phyloP scores from a whole-genome alignment of 2,329 filamentous ascomycete genomes.

The Botrytis squamosa region DNA sequence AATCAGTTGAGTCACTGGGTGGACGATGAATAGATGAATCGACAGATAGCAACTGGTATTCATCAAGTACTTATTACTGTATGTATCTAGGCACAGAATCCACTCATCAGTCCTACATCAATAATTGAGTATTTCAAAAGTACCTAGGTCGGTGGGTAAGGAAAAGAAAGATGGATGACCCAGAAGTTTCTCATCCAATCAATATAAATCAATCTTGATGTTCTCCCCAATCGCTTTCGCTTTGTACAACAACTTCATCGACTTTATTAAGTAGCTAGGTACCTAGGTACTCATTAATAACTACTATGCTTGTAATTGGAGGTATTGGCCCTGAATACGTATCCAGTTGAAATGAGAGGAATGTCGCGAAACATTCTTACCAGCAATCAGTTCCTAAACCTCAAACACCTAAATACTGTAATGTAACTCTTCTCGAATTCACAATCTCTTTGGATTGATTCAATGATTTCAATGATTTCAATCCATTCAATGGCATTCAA shows the following conservation, averaged over 20 bases:
- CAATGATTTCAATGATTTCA: not conserved
- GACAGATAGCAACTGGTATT: not conserved
- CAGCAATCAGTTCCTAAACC: not conserved
- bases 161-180: not conserved
- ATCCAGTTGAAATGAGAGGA: constrained; percentile 8
- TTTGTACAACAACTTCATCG: not conserved
- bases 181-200: not conserved
- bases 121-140: not conserved
- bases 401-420: not conserved
- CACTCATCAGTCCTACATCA: not conserved
- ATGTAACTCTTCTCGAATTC: not conserved
- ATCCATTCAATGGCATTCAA: not conserved
- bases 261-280: not conserved
- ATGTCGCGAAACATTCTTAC: constrained; percentile 7
- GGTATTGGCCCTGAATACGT: not conserved
- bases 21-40: not conserved
- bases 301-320: not conserved
- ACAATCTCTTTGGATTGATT: not conserved
- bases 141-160: not conserved
- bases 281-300: not conserved
- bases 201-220: not conserved
- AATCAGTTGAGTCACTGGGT: no score
- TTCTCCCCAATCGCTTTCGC: not conserved
- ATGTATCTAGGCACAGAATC: not conserved
- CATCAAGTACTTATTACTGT: not conserved